A percentile compares a stretch with the other conserved stretches of the same genome.
These are phyloP conservation scores for Flaveria robusta DNA, from an alignment of 129 eudicot species.

Conservation along the genomic window DNA sequence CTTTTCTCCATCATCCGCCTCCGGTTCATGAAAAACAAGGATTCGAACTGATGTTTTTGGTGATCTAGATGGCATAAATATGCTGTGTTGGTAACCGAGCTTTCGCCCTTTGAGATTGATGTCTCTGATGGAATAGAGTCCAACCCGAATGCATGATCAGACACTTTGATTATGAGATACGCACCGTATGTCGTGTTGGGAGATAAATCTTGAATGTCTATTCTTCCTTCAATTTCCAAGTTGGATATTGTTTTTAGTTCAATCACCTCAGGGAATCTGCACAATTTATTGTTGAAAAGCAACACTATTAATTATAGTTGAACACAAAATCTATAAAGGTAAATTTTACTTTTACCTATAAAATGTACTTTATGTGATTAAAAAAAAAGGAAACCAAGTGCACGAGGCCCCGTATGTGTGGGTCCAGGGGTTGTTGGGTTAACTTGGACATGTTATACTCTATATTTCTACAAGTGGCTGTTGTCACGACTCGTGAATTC, in stretches of 20 bases:
- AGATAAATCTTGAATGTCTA: slow-evolving; percentile 44
- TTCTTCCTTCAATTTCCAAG: slow-evolving; percentile 53
- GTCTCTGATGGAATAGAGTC: slow-evolving; percentile 54
- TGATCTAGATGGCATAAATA: slow-evolving; percentile 37
- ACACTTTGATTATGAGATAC: slow-evolving; percentile 45
- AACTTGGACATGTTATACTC: no score
- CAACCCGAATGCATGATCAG: slow-evolving; percentile 52
- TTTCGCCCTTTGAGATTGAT: slow-evolving; percentile 31
- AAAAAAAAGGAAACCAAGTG: no score
- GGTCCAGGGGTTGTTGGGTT: no score
- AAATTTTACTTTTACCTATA: not conserved
- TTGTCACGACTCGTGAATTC: no score
- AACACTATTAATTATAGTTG: not conserved
- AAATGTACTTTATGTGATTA: not conserved
- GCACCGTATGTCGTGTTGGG: slow-evolving; percentile 56
- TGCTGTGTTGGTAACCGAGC: slow-evolving; percentile 30
- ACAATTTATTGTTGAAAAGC: not conserved
- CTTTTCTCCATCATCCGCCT: slow-evolving; percentile 45
- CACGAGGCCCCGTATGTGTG: no score
- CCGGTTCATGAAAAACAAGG: slow-evolving; percentile 48
- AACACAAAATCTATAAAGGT: not conserved
- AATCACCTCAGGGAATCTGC: slow-evolving; percentile 59
- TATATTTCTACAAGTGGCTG: no score
- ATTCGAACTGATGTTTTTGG: slow-evolving; percentile 36
- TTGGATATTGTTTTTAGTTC: slow-evolving; percentile 49